Percentiles rank a stretch among this genome's conserved stretches.
Conservation (phyloP, 2,329 filamentous ascomycete species). For the Coniochaeta prunicola region DNA sequence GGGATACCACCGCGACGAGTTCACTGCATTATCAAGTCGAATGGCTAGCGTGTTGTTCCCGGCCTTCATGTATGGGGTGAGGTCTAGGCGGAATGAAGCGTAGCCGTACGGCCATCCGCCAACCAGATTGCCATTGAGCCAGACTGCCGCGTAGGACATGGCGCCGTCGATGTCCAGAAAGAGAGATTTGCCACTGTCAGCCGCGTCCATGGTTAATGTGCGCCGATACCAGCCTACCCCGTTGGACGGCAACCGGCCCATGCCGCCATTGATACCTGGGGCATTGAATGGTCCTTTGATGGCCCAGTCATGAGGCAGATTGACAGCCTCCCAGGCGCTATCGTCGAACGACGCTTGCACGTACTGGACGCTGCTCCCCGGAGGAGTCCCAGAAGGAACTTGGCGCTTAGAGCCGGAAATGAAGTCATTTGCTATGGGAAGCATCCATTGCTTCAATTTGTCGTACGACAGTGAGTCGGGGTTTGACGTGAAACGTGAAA, state of each 20-base stretch:
- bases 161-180: conserved; percentile 43
- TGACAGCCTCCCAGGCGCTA: conserved; percentile 18
- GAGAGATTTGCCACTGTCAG: conserved; percentile 27
- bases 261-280: conserved; percentile 27
- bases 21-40: conserved; percentile 39
- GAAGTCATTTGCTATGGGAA: conserved; percentile 23
- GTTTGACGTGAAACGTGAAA: conserved; percentile 23
- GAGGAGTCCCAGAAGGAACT: conserved; percentile 15
- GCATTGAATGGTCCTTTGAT: conserved; percentile 36
- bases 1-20: conserved; percentile 46
- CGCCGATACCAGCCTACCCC: conserved; percentile 47
- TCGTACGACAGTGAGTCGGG: conserved; percentile 25
- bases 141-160: conserved; percentile 43
- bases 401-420: conserved; percentile 15
- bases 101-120: conserved; percentile 46
- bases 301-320: conserved; percentile 42
- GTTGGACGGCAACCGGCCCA: conserved; percentile 37
- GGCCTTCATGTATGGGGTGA: conserved; percentile 32
- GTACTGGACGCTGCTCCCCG: not conserved
- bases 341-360: not conserved
- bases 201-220: conserved; percentile 22
- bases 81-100: conserved; percentile 41
- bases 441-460: conserved; percentile 9
- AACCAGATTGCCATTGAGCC: conserved; percentile 41
- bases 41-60: conserved; percentile 38